phyloP scores from a whole-genome alignment of 2,329 filamentous ascomycete species.

The Aspergillus ruber region DNA sequence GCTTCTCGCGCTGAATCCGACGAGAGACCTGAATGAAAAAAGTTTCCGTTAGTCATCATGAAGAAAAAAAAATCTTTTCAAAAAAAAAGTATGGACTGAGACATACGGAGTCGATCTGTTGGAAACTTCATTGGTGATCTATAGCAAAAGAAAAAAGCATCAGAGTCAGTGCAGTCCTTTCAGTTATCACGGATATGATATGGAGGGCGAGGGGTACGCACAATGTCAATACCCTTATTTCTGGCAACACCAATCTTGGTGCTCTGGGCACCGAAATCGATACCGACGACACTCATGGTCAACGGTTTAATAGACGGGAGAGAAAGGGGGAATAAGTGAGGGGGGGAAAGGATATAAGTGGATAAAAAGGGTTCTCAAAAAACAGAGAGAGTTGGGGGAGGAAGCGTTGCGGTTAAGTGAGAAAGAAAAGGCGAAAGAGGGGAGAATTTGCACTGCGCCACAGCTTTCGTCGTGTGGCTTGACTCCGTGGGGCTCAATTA shows the following conservation, averaged over 20 bases:
- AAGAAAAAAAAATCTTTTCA: slow-evolving; percentile 6
- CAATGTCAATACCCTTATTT: slow-evolving; percentile 98
- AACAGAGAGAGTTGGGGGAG: slow-evolving; percentile 2
- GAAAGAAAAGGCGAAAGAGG: neutral
- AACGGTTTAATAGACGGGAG: slow-evolving; percentile 3
- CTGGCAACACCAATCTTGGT: slow-evolving; percentile 95
- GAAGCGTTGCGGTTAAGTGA: neutral
- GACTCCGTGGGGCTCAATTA: neutral
- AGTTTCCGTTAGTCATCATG: slow-evolving; percentile 12
- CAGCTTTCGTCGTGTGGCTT: slow-evolving; percentile 5
- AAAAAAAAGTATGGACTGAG: slow-evolving; percentile 7
- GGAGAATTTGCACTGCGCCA: neutral
- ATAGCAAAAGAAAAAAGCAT: slow-evolving; percentile 11
- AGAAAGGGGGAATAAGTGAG: neutral
- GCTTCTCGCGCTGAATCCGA: slow-evolving; percentile 89
- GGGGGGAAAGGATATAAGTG: neutral
- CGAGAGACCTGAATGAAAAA: slow-evolving; percentile 61
- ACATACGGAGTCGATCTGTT: slow-evolving; percentile 97
- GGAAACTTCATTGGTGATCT: slow-evolving; percentile 99
- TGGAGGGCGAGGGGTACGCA: slow-evolving; percentile 52
- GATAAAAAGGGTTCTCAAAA: neutral
- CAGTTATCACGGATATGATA: neutral
- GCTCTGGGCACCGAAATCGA: slow-evolving; percentile 95
- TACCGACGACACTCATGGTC: slow-evolving; percentile 62
- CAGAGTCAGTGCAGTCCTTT: slow-evolving; percentile 11